Percentiles rank a stretch among this genome's conserved stretches.
Evolutionary conservation across 2,329 filamentous ascomycete species (phyloP).

Genomic region (Dactylellina parvicollis): DNA sequence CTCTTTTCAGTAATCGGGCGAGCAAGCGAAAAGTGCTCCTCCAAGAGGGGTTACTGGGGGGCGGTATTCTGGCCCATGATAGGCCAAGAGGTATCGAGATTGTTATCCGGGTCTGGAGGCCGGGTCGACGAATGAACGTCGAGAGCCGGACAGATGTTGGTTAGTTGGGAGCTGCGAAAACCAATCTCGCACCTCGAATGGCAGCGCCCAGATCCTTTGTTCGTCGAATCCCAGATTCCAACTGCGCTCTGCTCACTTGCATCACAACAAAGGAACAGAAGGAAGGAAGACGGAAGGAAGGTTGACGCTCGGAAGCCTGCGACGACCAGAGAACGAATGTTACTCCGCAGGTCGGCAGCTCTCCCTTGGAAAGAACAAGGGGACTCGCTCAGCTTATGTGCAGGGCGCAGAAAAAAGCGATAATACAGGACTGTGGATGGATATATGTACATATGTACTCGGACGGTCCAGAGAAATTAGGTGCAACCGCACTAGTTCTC

Average conservation of each 20-base stretch:
- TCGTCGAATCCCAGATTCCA: too few relatives aligned
- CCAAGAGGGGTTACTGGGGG: conserved; percentile 21
- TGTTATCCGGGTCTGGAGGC: conserved; percentile 19
- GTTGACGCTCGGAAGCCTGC: conserved; percentile 25
- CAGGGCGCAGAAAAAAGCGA: conserved; percentile 23
- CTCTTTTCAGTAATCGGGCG: conserved; percentile 32
- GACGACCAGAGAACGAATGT: conserved; percentile 47
- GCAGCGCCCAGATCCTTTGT: too few relatives aligned
- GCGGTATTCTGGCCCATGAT: conserved; percentile 32
- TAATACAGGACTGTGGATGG: background rate
- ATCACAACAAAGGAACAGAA: conserved; percentile 18
- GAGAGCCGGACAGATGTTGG: conserved; percentile 31
- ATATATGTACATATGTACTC: conserved; percentile 6
- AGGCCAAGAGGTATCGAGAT: conserved; percentile 43
- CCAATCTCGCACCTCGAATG: conserved; percentile 35
- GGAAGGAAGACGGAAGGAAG: background rate
- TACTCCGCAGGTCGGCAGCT: conserved; percentile 34
- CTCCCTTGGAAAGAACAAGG: conserved; percentile 35
- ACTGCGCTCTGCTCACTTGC: background rate
- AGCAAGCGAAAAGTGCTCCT: conserved; percentile 33
- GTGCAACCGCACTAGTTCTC: conserved; percentile 50
- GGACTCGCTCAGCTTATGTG: conserved; percentile 49
- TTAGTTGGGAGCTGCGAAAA: conserved; percentile 14
- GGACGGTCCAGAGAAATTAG: conserved; percentile 48
- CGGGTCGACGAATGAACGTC: conserved; percentile 37